Base-by-base conservation (phyloP, 345 rosid genomes). In the Syzygium aqueum region DNA sequence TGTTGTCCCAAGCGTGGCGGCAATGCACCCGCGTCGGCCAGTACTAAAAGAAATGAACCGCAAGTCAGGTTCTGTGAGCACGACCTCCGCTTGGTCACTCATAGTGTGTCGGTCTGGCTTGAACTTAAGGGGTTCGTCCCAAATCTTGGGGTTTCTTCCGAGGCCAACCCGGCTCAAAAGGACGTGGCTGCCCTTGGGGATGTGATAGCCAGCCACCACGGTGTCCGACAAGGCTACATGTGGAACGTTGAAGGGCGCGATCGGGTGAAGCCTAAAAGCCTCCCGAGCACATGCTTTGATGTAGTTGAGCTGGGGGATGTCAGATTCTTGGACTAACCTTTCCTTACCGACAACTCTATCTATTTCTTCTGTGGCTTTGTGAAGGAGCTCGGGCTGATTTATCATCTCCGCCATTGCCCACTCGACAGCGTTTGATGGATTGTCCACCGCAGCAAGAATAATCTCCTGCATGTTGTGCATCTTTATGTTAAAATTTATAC, bases 341-440 rank as follows among this genome's bases (percentile, higher is more conserved):
- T 84, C 86, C 77, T 84, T 90, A 13, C 89, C 90, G 19, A 87
- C 89, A 27, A 90, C 88, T 33, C 65, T 83, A 61, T 90, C 88
- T 25, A 90, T 27, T 37, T 90, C 92, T 2, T 86, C 86, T 22
- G 11, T 51, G 11, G 92, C 92, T 51, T 87, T 89, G 37, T 37
- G 37, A 16, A 90, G 87, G 30, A 89, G 46, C 43, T 90, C 84
- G 0, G 91, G 91, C 5, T 86, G 88, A 51, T 91, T 90, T 83
- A 91, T 43, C 91, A 90, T 82, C 65, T 91, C 91, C 1, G 88
- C 92, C 56, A 91, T 49, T 9, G 90, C 84, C 93, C 93, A 90
- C 63, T 91, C 92, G n/a, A 89, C 80, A 53, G 87, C 89, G 43
- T 91, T 88, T 85, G 88, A 87, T 46, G 94, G 93, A 84, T 92